Conservation (phyloP, 2,329 filamentous ascomycete species). For the Myrmaecium sp. region DNA sequence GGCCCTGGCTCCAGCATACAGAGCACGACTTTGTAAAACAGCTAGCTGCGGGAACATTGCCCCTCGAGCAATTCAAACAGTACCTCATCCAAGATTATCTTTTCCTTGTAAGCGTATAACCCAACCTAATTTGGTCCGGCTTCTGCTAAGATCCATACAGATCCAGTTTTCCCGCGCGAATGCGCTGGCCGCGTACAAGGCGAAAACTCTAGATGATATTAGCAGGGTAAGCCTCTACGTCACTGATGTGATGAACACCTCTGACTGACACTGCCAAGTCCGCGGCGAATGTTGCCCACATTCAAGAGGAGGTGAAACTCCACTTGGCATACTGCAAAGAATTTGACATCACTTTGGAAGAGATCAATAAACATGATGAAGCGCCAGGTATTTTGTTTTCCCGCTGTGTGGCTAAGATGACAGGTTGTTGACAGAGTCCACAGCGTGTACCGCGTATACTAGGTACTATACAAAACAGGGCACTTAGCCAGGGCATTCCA, state of each 20-base stretch:
- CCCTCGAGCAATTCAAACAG: slow-evolving; percentile 61
- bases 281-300: slow-evolving; percentile 56
- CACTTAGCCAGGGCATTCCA: not conserved
- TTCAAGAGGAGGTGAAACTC: slow-evolving; percentile 62
- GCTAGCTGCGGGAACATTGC: slow-evolving; percentile 59
- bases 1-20: slow-evolving; percentile 58
- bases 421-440: slow-evolving; percentile 2
- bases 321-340: slow-evolving; percentile 69
- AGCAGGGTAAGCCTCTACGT: slow-evolving; percentile 35
- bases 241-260: slow-evolving; percentile 1
- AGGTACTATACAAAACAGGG: slow-evolving; percentile 14
- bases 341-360: slow-evolving; percentile 57
- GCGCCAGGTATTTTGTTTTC: slow-evolving; percentile 40
- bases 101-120: slow-evolving; percentile 48
- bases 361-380: slow-evolving; percentile 60
- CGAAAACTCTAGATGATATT: slow-evolving; percentile 56
- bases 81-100: slow-evolving; percentile 90
- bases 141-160: slow-evolving; percentile 26
- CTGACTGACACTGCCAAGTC: slow-evolving; percentile 29
- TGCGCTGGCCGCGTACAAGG: slow-evolving; percentile 72
- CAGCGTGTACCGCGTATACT: slow-evolving; percentile 67
- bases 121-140: not conserved
- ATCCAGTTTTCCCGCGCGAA: slow-evolving; percentile 79
- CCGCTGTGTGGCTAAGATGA: not conserved
- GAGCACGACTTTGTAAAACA: slow-evolving; percentile 69